These are phyloP conservation scores for Mrakia hoshinonis DNA, from an alignment of 768 basidiomycete genomes.

Conservation along the genomic window DNA sequence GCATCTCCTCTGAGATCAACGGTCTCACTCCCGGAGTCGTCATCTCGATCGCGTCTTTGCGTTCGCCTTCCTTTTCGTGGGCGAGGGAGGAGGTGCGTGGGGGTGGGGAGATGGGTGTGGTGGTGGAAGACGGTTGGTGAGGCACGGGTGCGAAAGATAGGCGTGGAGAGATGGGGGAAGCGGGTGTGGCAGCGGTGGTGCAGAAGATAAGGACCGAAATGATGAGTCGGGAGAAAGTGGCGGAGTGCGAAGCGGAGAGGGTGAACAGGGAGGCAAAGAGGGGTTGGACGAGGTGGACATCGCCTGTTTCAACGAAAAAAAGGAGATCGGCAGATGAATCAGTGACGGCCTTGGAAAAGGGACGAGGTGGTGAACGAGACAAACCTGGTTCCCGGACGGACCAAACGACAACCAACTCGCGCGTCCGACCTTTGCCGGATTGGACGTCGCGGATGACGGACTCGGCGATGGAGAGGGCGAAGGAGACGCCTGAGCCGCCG, in stretches of 20 bases:
- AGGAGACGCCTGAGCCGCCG: constrained; percentile 27
- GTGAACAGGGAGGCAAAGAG: background rate
- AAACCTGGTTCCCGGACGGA: constrained; percentile 17
- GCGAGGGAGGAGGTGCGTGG: no score
- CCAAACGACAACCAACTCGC: constrained; percentile 26
- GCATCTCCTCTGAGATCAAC: background rate
- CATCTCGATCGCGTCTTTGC: background rate
- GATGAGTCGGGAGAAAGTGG: background rate
- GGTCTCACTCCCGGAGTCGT: background rate
- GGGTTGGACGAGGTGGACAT: background rate
- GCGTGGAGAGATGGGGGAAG: background rate
- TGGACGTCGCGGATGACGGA: constrained; percentile 27
- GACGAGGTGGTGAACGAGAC: background rate
- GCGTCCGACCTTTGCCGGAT: constrained; percentile 11
- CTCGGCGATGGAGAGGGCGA: constrained; percentile 26
- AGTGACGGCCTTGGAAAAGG: background rate
- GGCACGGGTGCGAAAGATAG: no score
- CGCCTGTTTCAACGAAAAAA: background rate
- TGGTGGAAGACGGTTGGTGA: no score
- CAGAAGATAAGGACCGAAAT: background rate
- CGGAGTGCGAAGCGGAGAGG: background rate
- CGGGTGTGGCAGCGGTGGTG: no score
- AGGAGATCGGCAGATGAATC: background rate
- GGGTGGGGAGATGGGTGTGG: no score
- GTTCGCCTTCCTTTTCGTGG: background rate